Percentiles rank a stretch among this genome's conserved stretches.
phyloP scores from a whole-genome alignment of 441 rosid species.

The Adansonia grandidieri region DNA sequence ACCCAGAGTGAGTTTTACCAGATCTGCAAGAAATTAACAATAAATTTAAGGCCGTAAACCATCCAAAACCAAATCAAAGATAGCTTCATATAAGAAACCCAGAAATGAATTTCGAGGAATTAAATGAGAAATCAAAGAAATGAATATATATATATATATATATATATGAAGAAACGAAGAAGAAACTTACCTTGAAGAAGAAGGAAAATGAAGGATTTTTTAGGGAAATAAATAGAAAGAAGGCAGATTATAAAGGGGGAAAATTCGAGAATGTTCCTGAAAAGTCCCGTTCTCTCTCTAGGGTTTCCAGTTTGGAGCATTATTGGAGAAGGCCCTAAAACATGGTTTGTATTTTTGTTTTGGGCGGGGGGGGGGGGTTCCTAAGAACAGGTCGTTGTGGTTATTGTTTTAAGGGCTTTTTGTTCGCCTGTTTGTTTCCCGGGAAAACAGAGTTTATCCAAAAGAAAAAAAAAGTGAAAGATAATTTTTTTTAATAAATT shows the following conservation, averaged over 20 bases:
- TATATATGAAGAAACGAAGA: neutral
- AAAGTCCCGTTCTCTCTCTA: neutral
- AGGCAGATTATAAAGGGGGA: too few species aligned
- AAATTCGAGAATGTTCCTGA: neutral
- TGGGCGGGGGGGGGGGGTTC: neutral
- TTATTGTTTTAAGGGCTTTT: neutral
- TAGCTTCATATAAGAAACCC: neutral
- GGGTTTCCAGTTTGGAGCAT: neutral
- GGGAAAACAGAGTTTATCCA: neutral
- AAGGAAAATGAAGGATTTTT: neutral
- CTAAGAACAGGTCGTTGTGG: neutral
- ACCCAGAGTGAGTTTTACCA: neutral
- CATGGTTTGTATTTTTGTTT: neutral
- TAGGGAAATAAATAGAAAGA: neutral
- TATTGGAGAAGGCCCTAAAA: neutral
- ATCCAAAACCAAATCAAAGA: neutral
- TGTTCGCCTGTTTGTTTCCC: neutral
- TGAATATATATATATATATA: neutral
- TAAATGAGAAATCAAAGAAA: neutral
- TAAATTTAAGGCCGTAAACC: neutral
- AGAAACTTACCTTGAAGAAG: neutral
- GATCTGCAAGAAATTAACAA: constrained; percentile 26
- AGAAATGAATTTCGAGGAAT: neutral
- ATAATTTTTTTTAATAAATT: too few species aligned
- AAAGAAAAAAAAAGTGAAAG: too few species aligned